These are phyloP conservation scores for Globisporangium mamillatum DNA, from an alignment of 352 stramenopile species.

Conservation along the genomic window DNA sequence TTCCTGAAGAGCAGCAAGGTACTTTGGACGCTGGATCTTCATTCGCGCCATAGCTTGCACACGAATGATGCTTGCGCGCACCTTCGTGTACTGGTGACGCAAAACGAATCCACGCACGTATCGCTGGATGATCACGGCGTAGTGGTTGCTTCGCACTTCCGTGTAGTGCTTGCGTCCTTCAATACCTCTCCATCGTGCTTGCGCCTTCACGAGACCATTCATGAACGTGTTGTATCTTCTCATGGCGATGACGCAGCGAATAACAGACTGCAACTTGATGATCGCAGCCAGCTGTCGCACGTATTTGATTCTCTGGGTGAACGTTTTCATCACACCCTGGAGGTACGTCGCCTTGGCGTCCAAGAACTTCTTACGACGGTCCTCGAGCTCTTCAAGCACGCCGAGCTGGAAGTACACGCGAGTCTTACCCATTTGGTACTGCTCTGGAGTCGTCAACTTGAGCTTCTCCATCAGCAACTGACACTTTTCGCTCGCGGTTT, in stretches of 20 bases:
- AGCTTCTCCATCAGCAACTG: conserved; percentile 80
- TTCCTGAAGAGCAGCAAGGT: conserved; percentile 65
- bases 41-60: conserved; percentile 81
- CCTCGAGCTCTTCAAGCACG: conserved; percentile 83
- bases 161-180: conserved; percentile 58
- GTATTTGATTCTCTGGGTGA: conserved; percentile 75
- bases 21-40: conserved; percentile 80
- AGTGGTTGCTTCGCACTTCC: conserved; percentile 79
- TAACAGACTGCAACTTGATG: conserved; percentile 80
- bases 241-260: conserved; percentile 82
- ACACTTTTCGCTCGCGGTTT: conserved; percentile 62
- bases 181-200: conserved; percentile 74
- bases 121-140: conserved; percentile 82
- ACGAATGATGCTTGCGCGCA: conserved; percentile 68
- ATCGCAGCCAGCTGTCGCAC: conserved; percentile 72
- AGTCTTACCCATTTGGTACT: conserved; percentile 86
- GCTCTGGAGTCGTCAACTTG: conserved; percentile 59
- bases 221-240: conserved; percentile 83
- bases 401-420: conserved; percentile 88
- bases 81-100: conserved; percentile 59
- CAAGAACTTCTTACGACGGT: conserved; percentile 82
- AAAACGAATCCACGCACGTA: conserved; percentile 72
- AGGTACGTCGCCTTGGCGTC: conserved; percentile 77
- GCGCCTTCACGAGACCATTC: conserved; percentile 51
- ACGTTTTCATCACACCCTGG: conserved; percentile 78